Conservation (phyloP, 2,329 filamentous ascomycete species). For the Fusarium staphyleae region DNA sequence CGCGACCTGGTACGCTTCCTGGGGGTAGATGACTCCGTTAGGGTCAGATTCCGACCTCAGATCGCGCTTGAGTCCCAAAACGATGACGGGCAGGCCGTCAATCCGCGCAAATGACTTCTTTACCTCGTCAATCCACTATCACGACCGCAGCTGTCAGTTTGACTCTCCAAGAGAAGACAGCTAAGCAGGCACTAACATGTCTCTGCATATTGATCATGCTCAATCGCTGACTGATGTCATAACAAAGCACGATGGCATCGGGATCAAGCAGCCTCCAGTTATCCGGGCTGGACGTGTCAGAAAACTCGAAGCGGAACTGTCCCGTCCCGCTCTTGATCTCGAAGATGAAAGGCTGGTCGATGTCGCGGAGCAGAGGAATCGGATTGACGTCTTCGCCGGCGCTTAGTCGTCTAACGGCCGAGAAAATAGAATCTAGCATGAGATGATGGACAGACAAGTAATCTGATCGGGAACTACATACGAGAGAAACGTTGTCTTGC, state of each 20-base stretch:
- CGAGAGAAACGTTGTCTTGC: constrained; percentile 69
- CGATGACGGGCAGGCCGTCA: constrained; percentile 60
- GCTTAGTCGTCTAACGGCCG: constrained; percentile 58
- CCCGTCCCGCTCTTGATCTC: constrained; percentile 53
- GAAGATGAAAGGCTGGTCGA: constrained; percentile 67
- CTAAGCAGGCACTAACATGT: constrained; percentile 55
- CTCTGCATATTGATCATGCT: constrained; percentile 66
- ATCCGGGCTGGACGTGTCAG: constrained; percentile 64
- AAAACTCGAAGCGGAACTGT: constrained; percentile 64
- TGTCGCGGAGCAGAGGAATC: constrained; percentile 61
- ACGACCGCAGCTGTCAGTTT: not conserved
- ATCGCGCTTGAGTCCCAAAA: constrained; percentile 68
- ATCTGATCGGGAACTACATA: constrained; percentile 48
- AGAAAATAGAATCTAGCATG: constrained; percentile 13
- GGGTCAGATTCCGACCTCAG: constrained; percentile 64
- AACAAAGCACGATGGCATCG: constrained; percentile 66
- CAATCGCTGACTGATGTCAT: constrained; percentile 65
- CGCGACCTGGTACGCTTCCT: constrained; percentile 64
- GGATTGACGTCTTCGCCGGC: constrained; percentile 51
- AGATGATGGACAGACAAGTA: constrained; percentile 14
- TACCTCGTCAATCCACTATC: constrained; percentile 66
- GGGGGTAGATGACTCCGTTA: constrained; percentile 66
- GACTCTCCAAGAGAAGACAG: constrained; percentile 1
- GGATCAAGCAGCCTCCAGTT: constrained; percentile 66
- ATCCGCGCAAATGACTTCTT: constrained; percentile 56